These are phyloP conservation scores for Lumnitzera racemosa DNA, from an alignment of 345 rosid species.

Conservation along the genomic window DNA sequence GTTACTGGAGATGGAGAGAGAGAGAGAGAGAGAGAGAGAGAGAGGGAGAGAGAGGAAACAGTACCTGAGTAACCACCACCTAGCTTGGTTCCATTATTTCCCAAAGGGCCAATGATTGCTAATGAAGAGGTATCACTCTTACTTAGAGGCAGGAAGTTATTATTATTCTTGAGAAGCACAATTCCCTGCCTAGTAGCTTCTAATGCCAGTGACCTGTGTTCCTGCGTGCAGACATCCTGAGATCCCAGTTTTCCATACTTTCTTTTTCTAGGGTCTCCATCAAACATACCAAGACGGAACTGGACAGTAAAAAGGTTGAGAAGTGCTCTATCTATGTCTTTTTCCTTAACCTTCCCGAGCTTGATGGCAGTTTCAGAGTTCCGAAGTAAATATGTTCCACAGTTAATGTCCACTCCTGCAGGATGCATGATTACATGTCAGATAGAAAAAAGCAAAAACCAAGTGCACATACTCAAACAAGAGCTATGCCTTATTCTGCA, in stretches of 20 bases:
- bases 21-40: neutral
- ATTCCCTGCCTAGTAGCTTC: constrained; percentile 90
- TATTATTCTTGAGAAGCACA: constrained; percentile 81
- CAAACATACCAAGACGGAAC: constrained; percentile 79
- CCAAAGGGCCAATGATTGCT: constrained; percentile 85
- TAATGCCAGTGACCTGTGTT: constrained; percentile 61
- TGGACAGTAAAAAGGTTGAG: constrained; percentile 71
- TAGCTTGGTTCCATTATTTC: constrained; percentile 40
- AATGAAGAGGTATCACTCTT: constrained; percentile 42
- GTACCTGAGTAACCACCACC: constrained; percentile 82
- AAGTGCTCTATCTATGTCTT: constrained; percentile 68
- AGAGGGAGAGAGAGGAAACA: neutral
- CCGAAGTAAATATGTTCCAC: constrained; percentile 62
- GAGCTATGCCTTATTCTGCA: no score
- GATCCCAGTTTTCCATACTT: constrained; percentile 51
- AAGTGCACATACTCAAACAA: no score
- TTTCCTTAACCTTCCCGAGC: constrained; percentile 55
- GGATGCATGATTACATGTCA: constrained; percentile 11
- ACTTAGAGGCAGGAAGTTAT: constrained; percentile 56
- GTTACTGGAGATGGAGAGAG: neutral
- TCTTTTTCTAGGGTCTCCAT: constrained; percentile 71
- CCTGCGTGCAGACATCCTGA: constrained; percentile 52
- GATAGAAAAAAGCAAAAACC: neutral
- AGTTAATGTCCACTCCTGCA: constrained; percentile 76
- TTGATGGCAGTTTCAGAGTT: constrained; percentile 44